These are phyloP conservation scores for Cantharellus anzutake DNA, from an alignment of 768 basidiomycete species.

Conservation along the genomic window DNA sequence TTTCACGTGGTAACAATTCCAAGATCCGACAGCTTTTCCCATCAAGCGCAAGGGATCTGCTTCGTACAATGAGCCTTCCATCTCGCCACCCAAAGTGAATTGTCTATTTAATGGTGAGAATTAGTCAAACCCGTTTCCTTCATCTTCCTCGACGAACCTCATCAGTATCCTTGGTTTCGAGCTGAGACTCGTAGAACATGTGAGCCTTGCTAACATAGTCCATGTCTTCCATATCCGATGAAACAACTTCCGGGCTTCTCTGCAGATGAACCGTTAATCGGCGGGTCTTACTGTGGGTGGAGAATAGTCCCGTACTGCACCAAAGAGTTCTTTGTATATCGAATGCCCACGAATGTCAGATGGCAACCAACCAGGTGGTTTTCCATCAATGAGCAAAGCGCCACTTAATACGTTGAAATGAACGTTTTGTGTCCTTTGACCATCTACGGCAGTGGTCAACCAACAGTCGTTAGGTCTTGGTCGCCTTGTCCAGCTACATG, in stretches of 20 bases:
- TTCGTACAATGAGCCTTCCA: background rate
- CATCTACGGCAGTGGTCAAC: background rate
- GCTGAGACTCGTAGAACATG: background rate
- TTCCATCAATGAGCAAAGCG: background rate
- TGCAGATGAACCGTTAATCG: no score
- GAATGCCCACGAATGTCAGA: background rate
- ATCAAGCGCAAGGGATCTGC: background rate
- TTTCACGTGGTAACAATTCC: background rate
- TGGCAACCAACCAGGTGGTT: background rate
- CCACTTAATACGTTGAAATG: slow-evolving; percentile 1
- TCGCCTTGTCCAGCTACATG: background rate
- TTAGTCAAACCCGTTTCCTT: background rate
- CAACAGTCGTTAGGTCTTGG: slow-evolving; percentile 1
- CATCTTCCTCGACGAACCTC: background rate
- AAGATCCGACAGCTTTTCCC: background rate
- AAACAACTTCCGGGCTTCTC: no score
- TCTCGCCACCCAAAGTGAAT: background rate
- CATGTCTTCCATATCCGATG: no score
- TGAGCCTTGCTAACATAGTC: background rate
- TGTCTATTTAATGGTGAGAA: background rate
- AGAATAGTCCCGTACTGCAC: no score
- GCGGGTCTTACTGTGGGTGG: no score
- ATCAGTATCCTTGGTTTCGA: background rate
- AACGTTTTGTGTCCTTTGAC: background rate
- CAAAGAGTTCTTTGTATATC: no score